phyloP scores from a whole-genome alignment of 1,284 basidiomycete genomes.

The Pisolithus thermaeus region DNA sequence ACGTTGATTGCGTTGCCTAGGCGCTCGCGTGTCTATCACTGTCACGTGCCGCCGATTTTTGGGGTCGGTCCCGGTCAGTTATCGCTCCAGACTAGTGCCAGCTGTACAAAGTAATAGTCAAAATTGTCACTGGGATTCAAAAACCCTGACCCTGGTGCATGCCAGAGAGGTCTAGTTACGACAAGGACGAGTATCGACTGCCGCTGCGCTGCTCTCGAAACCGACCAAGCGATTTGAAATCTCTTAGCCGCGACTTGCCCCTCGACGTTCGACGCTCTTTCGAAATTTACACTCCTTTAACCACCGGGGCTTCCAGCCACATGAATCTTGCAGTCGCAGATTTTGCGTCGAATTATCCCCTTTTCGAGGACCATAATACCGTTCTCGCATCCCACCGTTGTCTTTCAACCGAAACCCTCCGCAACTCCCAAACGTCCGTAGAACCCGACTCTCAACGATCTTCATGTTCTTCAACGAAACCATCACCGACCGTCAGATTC shows the following conservation, averaged over 20 bases:
- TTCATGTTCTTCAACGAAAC: conserved; percentile 12
- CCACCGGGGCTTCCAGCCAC: not conserved
- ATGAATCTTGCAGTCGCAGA: not conserved
- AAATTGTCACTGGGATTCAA: too few species aligned
- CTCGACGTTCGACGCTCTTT: conserved; percentile 4
- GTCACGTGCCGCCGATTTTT: not conserved
- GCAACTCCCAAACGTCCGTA: conserved; percentile 4
- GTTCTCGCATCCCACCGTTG: conserved; percentile 15
- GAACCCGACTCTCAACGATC: conserved; percentile 10
- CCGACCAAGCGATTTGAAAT: not conserved
- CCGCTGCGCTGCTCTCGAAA: not conserved
- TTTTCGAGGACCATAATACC: conserved; percentile 12
- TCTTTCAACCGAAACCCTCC: conserved; percentile 8
- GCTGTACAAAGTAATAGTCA: too few species aligned
- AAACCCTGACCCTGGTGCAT: too few species aligned
- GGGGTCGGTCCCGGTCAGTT: not conserved
- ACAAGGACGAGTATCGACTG: not conserved
- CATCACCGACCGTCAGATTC: conserved; percentile 45
- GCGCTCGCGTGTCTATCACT: not conserved
- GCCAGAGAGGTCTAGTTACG: not conserved
- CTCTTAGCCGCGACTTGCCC: not conserved
- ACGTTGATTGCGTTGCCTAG: not conserved
- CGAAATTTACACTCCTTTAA: conserved; percentile 15
- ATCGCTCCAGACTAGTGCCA: too few species aligned
- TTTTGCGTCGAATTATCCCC: not conserved